Conservation (phyloP, 805 yeast genomes). For the Yarrowia deformans region DNA sequence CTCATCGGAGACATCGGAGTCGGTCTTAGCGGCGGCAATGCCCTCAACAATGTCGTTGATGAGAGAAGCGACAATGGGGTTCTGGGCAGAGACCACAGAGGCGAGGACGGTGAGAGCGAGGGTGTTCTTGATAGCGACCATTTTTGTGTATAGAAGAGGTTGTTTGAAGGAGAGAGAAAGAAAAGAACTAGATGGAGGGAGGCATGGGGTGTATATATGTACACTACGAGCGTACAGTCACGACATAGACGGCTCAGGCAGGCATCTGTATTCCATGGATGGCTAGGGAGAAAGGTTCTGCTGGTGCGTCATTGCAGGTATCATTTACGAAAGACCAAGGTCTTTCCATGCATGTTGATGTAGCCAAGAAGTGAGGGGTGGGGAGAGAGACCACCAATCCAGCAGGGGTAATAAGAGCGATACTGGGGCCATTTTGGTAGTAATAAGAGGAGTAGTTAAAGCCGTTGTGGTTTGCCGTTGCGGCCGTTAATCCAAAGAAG, state of each 20-base stretch:
- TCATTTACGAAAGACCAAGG: conserved; percentile 9
- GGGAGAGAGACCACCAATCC: conserved; percentile 7
- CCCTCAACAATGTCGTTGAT: conserved; percentile 26
- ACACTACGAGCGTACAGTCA: background rate
- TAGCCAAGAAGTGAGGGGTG: conserved; percentile 37
- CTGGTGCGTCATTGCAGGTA: conserved; percentile 20
- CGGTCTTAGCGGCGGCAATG: conserved; percentile 38
- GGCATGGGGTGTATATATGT: background rate
- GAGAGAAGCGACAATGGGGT: conserved; percentile 35
- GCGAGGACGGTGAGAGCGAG: conserved; percentile 30
- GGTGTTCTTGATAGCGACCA: conserved; percentile 37
- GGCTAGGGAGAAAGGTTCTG: conserved; percentile 25
- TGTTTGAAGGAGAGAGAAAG: no score
- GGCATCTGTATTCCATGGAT: background rate
- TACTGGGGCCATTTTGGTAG: no score
- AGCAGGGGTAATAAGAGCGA: no score
- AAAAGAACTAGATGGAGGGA: background rate
- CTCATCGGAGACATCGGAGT: conserved; percentile 22
- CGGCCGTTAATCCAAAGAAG: background rate
- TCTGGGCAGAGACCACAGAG: conserved; percentile 35
- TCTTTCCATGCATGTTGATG: conserved; percentile 25
- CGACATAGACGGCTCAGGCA: conserved; percentile 12
- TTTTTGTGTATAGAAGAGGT: background rate
- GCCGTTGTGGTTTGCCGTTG: background rate
- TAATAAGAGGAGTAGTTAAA: background rate